Evolutionary conservation across 257 asterid genomes (phyloP).

Genomic region (Plantago major): DNA sequence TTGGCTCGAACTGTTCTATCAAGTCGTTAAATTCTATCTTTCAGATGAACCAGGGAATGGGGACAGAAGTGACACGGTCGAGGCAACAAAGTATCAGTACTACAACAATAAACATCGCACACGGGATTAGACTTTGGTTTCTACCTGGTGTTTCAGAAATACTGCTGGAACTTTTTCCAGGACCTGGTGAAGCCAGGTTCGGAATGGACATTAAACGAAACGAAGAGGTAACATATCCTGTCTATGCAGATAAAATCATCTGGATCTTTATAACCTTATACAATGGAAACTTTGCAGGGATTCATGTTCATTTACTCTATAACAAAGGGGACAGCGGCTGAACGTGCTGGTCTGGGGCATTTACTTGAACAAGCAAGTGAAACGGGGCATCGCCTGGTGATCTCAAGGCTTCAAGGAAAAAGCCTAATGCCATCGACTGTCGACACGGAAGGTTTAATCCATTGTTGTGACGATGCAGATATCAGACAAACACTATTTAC

Average conservation of each 20-base stretch:
- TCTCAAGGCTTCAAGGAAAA: conserved; percentile 56
- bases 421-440: conserved; percentile 48
- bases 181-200: conserved; percentile 39
- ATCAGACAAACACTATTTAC: conserved; percentile 30
- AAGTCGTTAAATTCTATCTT: not conserved
- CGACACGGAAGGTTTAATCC: conserved; percentile 37
- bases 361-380: conserved; percentile 36
- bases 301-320: conserved; percentile 37
- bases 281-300: conserved; percentile 23
- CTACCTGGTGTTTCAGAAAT: conserved; percentile 43
- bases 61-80: conserved; percentile 29
- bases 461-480: conserved; percentile 45
- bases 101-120: conserved; percentile 20
- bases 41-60: conserved; percentile 20
- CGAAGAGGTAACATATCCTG: conserved; percentile 36
- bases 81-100: conserved; percentile 27
- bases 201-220: conserved; percentile 43
- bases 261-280: not conserved
- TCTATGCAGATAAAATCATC: not conserved
- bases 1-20: not conserved
- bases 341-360: conserved; percentile 43
- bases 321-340: conserved; percentile 40
- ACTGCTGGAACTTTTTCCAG: conserved; percentile 29
- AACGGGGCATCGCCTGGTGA: conserved; percentile 31
- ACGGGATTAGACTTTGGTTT: conserved; percentile 47